These are phyloP conservation scores for Adansonia grandidieri DNA, from an alignment of 441 rosid species.

Conservation along the genomic window DNA sequence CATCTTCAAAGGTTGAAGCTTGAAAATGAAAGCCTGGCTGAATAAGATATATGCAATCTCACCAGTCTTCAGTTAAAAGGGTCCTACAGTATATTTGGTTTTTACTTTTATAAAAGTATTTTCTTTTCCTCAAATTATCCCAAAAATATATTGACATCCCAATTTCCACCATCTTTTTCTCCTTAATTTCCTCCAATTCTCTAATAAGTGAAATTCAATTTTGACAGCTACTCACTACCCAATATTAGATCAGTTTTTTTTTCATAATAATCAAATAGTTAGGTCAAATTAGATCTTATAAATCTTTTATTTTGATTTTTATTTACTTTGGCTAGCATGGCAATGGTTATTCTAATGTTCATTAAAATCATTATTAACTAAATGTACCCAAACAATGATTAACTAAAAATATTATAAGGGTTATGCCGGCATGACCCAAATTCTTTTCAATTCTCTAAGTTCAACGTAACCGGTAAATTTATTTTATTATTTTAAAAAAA, in stretches of 20 bases:
- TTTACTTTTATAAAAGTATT: neutral
- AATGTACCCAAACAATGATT: neutral
- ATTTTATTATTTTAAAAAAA: too few relatives aligned
- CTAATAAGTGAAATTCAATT: neutral
- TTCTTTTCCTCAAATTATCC: neutral
- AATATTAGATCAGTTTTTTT: neutral
- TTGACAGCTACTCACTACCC: neutral
- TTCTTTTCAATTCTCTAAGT: too few relatives aligned
- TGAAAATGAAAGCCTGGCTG: constrained; percentile 13
- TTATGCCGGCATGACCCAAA: too few relatives aligned
- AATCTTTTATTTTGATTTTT: neutral
- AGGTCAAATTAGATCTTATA: neutral
- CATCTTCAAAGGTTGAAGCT: constrained; percentile 16
- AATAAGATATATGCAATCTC: neutral
- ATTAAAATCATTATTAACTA: neutral
- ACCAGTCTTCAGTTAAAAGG: constrained; percentile 14
- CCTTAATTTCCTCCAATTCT: constrained; percentile 11
- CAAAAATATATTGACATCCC: neutral
- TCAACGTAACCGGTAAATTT: too few relatives aligned
- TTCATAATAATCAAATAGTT: neutral
- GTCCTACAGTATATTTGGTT: constrained; percentile 1
- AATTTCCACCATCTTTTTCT: constrained; percentile 11
- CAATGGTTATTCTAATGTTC: neutral
- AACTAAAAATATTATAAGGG: neutral
- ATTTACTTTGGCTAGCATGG: neutral